Evolutionary conservation across 2,329 filamentous ascomycete genomes (phyloP).

Genomic region (Allantophomopsis lycopodina): DNA sequence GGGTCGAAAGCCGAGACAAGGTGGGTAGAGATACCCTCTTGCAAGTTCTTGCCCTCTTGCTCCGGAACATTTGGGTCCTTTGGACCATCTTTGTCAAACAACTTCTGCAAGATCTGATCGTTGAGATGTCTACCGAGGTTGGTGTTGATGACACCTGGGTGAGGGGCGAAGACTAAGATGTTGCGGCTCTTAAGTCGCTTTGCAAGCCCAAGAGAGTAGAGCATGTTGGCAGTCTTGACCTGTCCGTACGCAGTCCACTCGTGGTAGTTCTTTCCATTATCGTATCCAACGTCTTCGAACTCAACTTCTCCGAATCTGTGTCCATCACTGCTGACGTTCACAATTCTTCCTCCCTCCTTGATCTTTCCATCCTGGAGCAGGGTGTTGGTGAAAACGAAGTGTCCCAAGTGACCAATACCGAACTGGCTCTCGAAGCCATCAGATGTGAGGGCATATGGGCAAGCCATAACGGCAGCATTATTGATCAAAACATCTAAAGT

Average conservation of each 20-base stretch:
- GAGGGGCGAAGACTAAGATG: background rate
- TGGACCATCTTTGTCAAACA: background rate
- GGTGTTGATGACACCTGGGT: constrained; percentile 1
- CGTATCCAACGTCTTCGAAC: background rate
- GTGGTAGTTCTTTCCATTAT: constrained; percentile 6
- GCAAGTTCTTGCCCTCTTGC: background rate
- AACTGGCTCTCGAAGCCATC: constrained; percentile 6
- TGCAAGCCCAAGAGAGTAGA: constrained; percentile 1
- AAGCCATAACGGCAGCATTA: constrained; percentile 5
- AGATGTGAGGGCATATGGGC: background rate
- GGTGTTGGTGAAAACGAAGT: constrained; percentile 4
- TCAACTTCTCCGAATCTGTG: constrained; percentile 4
- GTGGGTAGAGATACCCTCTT: constrained; percentile 1
- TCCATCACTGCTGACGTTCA: constrained; percentile 3
- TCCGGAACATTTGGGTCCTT: background rate
- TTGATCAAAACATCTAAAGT: constrained; percentile 4
- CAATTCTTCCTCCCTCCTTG: background rate
- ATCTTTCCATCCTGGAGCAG: constrained; percentile 1
- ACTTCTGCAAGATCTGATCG: too few species aligned
- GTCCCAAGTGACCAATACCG: constrained; percentile 2
- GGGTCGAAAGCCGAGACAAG: constrained; percentile 1
- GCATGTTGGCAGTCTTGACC: constrained; percentile 27
- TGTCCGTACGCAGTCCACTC: constrained; percentile 25
- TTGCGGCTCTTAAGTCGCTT: background rate
- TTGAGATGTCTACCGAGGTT: background rate